Base-by-base conservation (phyloP, 2,329 filamentous ascomycete species). In the Monosporascus sp. region DNA sequence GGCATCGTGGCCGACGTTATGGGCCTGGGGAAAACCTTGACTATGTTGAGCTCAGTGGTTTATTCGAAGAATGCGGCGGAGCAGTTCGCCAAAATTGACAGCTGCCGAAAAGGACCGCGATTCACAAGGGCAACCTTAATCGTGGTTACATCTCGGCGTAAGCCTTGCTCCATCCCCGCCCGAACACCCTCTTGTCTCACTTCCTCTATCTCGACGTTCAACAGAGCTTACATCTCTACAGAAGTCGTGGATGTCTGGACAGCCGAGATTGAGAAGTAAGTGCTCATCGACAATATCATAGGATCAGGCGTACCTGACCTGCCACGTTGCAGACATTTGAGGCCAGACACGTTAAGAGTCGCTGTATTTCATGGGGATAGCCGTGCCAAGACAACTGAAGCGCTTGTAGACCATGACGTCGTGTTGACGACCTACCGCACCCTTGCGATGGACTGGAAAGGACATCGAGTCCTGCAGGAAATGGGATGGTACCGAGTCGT, bases 351-450 rank as follows among this genome's bases (percentile, higher is more conserved):
- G 27, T 31, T 31, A 4, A 31, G 27, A 11, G 27, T 31, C 27
- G 27, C 27, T 14, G 27, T 31, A 31, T 31, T 31, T 16, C 51
- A 52, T 22, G 51, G 51, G 5, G 37, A 27, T 14, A 43, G 20
- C 8, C 51, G 51, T 16, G 51, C 45, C 8, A 52, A 49, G 11
- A 14, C 17, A 5, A 5, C 16, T 9, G 43, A 52, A 24, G 11
- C 20, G 3, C 31, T 53, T 2, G n/a, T 37, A 5, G 37, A 53
- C 17, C 19, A 53, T 11, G 52, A 53, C 37, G n/a, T 53, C 17
- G 40, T 53, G 3, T 22, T 53, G 38, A 53, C 52, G 3, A 53
- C 52, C 7, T 53, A 53, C 22, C 47, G 38, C 26, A 53, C 48
- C 3, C 20, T 53, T 16, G 31, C 31, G 2, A 2, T 48, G 22